Evolutionary conservation across 805 yeast genomes (phyloP).

Genomic region (Cyberlindnera nakhonratchasimensis): DNA sequence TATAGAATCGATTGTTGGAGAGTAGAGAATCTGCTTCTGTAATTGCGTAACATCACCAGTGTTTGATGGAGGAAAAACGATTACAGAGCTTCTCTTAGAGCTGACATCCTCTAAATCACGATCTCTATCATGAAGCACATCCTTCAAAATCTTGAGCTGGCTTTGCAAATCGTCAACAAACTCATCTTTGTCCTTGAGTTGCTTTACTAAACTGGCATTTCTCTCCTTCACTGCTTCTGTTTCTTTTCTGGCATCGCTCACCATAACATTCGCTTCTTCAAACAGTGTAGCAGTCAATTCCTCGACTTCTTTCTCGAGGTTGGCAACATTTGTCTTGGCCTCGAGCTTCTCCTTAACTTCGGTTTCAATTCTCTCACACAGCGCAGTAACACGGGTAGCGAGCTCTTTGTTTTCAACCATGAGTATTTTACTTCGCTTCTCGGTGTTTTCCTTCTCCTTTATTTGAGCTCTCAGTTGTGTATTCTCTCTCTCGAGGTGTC

Average conservation of each 20-base stretch:
- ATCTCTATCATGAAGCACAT: constrained; percentile 43
- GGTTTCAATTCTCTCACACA: constrained; percentile 30
- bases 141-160: constrained; percentile 66
- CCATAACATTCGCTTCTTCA: constrained; percentile 84
- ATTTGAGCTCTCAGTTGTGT: constrained; percentile 27
- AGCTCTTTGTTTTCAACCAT: constrained; percentile 33
- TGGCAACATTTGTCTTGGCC: constrained; percentile 58
- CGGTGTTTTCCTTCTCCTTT: constrained; percentile 16
- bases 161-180: constrained; percentile 61
- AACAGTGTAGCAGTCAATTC: constrained; percentile 74
- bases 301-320: constrained; percentile 70
- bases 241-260: constrained; percentile 69
- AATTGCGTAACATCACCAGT: constrained; percentile 14
- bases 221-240: constrained; percentile 56
- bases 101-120: constrained; percentile 33
- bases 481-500: constrained; percentile 37
- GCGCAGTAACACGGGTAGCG: constrained; percentile 30
- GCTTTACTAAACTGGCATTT: constrained; percentile 49
- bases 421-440: constrained; percentile 27
- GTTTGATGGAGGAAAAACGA: constrained; percentile 1
- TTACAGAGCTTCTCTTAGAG: constrained; percentile 16
- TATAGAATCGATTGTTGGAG: constrained; percentile 40
- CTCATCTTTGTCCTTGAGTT: constrained; percentile 65
- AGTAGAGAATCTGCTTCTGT: constrained; percentile 32
- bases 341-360: constrained; percentile 37